A percentile compares a stretch with the other conserved stretches of the same genome.
These are phyloP conservation scores for Hemerocallis citrina DNA, from an alignment of 106 monocot genomes.

Conservation along the genomic window DNA sequence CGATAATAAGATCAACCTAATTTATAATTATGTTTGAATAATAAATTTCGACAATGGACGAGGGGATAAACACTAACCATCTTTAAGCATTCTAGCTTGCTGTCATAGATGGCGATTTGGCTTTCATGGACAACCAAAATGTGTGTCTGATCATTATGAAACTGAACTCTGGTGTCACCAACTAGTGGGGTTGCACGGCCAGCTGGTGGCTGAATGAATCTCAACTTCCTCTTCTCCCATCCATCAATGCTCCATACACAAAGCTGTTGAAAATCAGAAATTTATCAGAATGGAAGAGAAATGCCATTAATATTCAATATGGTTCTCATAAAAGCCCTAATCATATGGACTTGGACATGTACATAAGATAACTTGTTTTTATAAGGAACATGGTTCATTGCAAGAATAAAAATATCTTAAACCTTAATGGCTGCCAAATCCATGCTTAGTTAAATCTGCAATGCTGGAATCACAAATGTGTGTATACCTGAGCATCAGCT, in stretches of 20 bases:
- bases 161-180: conserved; percentile 93
- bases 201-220: conserved; percentile 70
- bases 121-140: conserved; percentile 88
- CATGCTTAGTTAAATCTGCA: neutral
- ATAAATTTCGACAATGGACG: no score
- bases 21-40: no score
- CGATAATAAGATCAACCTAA: no score
- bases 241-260: conserved; percentile 99
- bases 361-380: no score
- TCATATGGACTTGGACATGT: no score
- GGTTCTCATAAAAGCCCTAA: neutral
- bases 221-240: conserved; percentile 90
- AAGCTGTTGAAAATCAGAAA: conserved; percentile 30
- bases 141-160: conserved; percentile 95
- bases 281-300: neutral
- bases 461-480: neutral
- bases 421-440: no score
- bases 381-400: neutral
- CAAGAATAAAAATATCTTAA: no score
- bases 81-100: conserved; percentile 79
- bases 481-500: conserved; percentile 87
- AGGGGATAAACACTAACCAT: conserved; percentile 40
- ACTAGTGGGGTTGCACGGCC: conserved; percentile 49
- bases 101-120: conserved; percentile 81
- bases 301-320: neutral